These are phyloP conservation scores for Blechomonas ayalai DNA, from an alignment of 208 protist species.

Conservation along the genomic window DNA sequence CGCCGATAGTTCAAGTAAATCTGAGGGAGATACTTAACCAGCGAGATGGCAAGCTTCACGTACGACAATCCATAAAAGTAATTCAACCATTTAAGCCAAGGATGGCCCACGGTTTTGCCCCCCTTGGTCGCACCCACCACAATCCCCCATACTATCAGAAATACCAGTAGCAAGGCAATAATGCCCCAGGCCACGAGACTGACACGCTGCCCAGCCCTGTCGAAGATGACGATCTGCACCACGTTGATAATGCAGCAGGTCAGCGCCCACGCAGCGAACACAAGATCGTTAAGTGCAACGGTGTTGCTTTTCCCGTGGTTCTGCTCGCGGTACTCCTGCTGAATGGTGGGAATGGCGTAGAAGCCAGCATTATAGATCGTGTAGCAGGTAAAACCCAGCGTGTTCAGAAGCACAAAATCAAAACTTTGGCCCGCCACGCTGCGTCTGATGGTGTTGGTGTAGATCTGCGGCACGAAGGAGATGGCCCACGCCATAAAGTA, in stretches of 20 bases:
- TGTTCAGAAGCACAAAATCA: conserved; percentile 58
- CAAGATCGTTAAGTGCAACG: conserved; percentile 62
- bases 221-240: conserved; percentile 35
- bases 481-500: conserved; percentile 64
- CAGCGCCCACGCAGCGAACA: conserved; percentile 55
- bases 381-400: conserved; percentile 58
- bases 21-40: conserved; percentile 69
- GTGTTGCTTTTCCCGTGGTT: conserved; percentile 18
- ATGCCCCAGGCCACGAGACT: conserved; percentile 7
- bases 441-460: conserved; percentile 34
- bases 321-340: conserved; percentile 25
- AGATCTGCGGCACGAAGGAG: conserved; percentile 64
- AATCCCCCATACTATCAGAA: conserved; percentile 9
- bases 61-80: conserved; percentile 32
- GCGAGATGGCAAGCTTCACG: conserved; percentile 45
- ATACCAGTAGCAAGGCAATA: conserved; percentile 6
- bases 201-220: conserved; percentile 22
- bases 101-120: too few species aligned
- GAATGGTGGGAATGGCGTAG: conserved; percentile 23
- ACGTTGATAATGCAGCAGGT: conserved; percentile 28
- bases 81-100: conserved; percentile 4
- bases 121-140: not conserved
- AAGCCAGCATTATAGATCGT: conserved; percentile 37
- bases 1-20: conserved; percentile 48
- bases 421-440: conserved; percentile 58